Evolutionary conservation across 1,284 basidiomycete species (phyloP), one percentile per base, ranked within the genome.

Genomic region (Pyrrhoderma lamaoense): DNA sequence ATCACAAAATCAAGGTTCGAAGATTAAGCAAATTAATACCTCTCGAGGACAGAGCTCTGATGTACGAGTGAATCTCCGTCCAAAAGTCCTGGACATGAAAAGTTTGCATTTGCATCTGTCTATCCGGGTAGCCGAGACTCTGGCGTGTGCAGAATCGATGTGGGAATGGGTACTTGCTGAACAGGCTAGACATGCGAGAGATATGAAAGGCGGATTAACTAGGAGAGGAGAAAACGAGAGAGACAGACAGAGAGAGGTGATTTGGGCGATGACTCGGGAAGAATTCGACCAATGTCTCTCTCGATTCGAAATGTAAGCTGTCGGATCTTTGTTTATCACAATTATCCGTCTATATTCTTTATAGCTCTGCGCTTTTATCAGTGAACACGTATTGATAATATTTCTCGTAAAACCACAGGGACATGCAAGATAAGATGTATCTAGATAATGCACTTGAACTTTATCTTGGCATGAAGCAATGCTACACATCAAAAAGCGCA

Each of bases 91-190:
- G 25, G 82, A 85, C 63, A 55, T 78, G 48, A 69, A 72, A 51
- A 71, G 73, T 7, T 62, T 84, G 50, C 80, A 81, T 58, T 62
- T 84, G 52, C 80, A 83, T 62, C 68, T 87, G 21, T 67, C 72
- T 16, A 56, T 77, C 54, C 71, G 79, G 13, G 73, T 75, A 3
- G 70, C 74, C 48, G 83, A 84, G 60, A 71, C 85, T 16, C 57
- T 83, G 7, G 81, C 72, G 11, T 85, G 82, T 58, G 70, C 78
- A 0, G 84, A 86, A 64, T 70, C 78, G 27, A 86, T 86, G 82
- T 87, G 84, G 84, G 81, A 82, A 50, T 85, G 79, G 76, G 73
- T 85, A 3, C 58, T 68, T 18, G 71, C 73, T 27, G 75, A 72
- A 56, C 77, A 80, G 61, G 56, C 46, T 51, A 61, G 43, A 51